These are phyloP conservation scores for Syzygium grande DNA, from an alignment of 345 rosid species.

Conservation along the genomic window DNA sequence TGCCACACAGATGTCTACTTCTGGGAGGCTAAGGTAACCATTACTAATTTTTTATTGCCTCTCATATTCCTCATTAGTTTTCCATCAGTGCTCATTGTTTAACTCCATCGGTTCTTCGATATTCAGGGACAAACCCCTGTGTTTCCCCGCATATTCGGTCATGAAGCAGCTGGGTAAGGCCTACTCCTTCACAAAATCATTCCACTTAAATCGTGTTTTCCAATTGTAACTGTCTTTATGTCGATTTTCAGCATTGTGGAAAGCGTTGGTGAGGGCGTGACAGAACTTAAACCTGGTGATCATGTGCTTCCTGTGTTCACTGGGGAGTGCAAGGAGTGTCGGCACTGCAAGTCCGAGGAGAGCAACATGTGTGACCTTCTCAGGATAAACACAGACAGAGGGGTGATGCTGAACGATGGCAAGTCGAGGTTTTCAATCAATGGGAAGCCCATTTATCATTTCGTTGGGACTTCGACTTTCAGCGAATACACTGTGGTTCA, in stretches of 20 bases:
- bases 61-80: background rate
- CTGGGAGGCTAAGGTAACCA: slow-evolving; percentile 40
- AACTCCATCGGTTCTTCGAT: background rate
- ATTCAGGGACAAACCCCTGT: slow-evolving; percentile 25
- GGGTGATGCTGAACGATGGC: slow-evolving; percentile 28
- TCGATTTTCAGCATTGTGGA: slow-evolving; percentile 21
- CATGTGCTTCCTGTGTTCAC: slow-evolving; percentile 39
- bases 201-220: background rate
- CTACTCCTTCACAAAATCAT: background rate
- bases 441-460: slow-evolving; percentile 20
- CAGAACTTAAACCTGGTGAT: slow-evolving; percentile 24
- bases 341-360: slow-evolving; percentile 25
- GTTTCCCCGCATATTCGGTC: slow-evolving; percentile 31
- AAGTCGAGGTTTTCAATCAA: slow-evolving; percentile 20
- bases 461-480: slow-evolving; percentile 27
- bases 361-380: slow-evolving; percentile 36
- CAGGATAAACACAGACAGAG: slow-evolving; percentile 17
- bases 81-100: background rate
- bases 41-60: background rate
- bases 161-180: slow-evolving; percentile 31
- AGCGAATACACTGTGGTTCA: slow-evolving; percentile 28
- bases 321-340: slow-evolving; percentile 32
- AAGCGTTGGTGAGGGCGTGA: slow-evolving; percentile 29
- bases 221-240: background rate
- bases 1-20: slow-evolving; percentile 47